phyloP scores from a whole-genome alignment of 495 filamentous ascomycete genomes.

The Aspergillus biplanus region DNA sequence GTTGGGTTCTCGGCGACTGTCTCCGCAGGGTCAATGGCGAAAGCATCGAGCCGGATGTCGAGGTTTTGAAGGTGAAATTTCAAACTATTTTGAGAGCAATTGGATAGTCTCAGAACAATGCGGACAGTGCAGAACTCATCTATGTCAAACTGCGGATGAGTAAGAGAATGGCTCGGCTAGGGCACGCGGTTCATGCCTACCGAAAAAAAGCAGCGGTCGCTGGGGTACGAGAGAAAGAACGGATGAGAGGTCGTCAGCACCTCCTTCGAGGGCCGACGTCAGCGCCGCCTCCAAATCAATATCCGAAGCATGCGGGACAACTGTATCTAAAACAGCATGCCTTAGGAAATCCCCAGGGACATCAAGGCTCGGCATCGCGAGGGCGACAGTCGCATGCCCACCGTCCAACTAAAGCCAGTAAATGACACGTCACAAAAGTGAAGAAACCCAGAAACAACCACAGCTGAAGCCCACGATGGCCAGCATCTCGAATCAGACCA shows the following conservation, averaged over 20 bases:
- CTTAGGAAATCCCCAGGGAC: constrained; percentile 65
- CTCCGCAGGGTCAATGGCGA: constrained; percentile 64
- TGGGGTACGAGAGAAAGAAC: constrained; percentile 55
- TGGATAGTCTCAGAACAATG: constrained; percentile 70
- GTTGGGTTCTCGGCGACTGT: constrained; percentile 47
- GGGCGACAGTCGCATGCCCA: constrained; percentile 31
- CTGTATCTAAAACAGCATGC: constrained; percentile 72
- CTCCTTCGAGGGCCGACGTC: constrained; percentile 49
- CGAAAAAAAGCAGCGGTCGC: constrained; percentile 66
- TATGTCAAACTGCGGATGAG: constrained; percentile 63
- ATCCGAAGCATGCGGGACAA: constrained; percentile 72
- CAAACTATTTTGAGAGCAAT: constrained; percentile 60
- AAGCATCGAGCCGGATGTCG: constrained; percentile 69
- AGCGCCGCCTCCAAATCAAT: constrained; percentile 67
- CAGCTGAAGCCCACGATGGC: background rate
- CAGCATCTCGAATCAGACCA: background rate
- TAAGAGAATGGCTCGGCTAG: constrained; percentile 49
- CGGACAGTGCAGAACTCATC: constrained; percentile 80
- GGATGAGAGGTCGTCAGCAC: constrained; percentile 47
- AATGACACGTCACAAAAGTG: background rate
- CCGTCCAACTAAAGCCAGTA: constrained; percentile 6
- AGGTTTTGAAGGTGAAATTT: constrained; percentile 65
- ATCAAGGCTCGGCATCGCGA: constrained; percentile 47
- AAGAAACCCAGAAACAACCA: background rate
- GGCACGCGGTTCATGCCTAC: constrained; percentile 52